Evolutionary conservation across 257 asterid genomes (phyloP).

Genomic region (Solanum dulcamara): DNA sequence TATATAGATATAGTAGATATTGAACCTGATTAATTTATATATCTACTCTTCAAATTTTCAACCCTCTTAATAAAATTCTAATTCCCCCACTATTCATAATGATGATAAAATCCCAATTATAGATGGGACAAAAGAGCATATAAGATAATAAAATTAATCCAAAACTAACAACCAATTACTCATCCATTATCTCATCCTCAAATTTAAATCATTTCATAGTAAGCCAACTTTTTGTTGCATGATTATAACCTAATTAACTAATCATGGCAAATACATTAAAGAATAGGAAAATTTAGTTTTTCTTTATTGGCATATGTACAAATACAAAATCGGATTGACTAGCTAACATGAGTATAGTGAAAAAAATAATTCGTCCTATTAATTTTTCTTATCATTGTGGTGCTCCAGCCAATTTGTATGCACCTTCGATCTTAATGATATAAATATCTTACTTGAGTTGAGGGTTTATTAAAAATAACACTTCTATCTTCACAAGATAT

Average conservation of each 20-base stretch:
- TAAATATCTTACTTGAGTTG: background rate
- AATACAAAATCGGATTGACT: background rate
- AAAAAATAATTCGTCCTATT: background rate
- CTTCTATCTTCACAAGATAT: too few species aligned
- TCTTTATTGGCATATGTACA: background rate
- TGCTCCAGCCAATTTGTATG: background rate
- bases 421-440: background rate
- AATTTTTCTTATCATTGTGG: background rate
- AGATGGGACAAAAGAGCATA: background rate
- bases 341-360: background rate
- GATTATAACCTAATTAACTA: background rate
- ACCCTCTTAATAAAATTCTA: too few species aligned
- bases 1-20: too few species aligned
- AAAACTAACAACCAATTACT: background rate
- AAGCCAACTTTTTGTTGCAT: background rate
- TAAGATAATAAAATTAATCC: background rate
- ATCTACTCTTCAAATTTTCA: too few species aligned
- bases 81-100: too few species aligned
- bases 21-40: too few species aligned
- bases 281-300: background rate
- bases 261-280: background rate
- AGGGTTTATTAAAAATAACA: background rate
- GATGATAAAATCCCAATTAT: background rate
- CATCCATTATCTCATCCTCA: background rate
- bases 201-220: background rate